Evolutionary conservation across 208 protist species (phyloP).

Genomic region (Wallacemonas rigidus): DNA sequence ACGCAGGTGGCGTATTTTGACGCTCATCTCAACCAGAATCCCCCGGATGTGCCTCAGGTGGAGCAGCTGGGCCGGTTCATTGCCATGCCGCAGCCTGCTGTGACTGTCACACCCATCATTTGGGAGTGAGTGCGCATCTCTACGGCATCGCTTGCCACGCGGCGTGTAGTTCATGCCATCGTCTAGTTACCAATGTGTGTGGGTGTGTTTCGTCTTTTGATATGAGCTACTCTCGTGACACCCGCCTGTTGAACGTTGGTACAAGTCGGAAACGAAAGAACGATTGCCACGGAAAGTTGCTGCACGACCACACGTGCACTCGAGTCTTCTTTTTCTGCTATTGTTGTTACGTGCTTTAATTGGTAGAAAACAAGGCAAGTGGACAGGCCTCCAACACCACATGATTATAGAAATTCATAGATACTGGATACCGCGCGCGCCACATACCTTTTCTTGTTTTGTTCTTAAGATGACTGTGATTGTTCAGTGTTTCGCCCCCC

Average conservation of each 20-base stretch:
- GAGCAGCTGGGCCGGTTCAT: constrained; percentile 79
- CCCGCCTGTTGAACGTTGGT: too few species aligned
- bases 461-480: neutral
- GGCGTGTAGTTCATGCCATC: too few species aligned
- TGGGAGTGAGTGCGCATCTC: constrained; percentile 36
- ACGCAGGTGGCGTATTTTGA: constrained; percentile 95
- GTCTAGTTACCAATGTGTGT: too few species aligned
- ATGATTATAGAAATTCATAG: constrained; percentile 6
- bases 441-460: constrained; percentile 18
- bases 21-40: constrained; percentile 58
- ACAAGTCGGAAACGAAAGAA: too few species aligned
- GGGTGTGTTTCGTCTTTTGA: too few species aligned
- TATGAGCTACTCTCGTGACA: too few species aligned
- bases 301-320: too few species aligned
- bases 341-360: too few species aligned
- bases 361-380: too few species aligned
- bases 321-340: too few species aligned
- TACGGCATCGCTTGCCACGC: neutral
- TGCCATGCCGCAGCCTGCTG: constrained; percentile 83
- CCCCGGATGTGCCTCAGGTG: constrained; percentile 44
- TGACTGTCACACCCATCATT: constrained; percentile 78
- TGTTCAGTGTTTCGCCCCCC: too few species aligned
- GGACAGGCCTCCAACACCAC: neutral
- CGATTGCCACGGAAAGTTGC: too few species aligned
- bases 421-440: neutral